A percentile compares a stretch with the other conserved stretches of the same genome.
These are phyloP conservation scores for Aulographum hederae DNA, from an alignment of 2,329 filamentous ascomycete genomes.

Conservation along the genomic window DNA sequence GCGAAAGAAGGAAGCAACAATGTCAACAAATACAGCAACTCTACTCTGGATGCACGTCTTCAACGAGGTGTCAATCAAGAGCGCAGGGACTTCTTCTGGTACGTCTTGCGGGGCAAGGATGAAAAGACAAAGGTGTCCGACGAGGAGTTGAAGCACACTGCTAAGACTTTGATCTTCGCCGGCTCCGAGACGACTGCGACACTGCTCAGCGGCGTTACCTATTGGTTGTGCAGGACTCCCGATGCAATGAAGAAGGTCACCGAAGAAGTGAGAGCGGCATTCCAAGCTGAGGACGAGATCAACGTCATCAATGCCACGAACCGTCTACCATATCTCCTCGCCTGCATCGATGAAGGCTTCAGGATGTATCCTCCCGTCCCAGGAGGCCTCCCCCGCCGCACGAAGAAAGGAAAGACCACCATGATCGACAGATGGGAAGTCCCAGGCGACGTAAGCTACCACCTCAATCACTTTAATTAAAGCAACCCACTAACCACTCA, in stretches of 20 bases:
- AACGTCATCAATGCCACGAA: slow-evolving; percentile 11
- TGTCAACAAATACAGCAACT: too few relatives aligned
- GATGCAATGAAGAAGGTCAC: too few relatives aligned
- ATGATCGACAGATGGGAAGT: slow-evolving; percentile 20
- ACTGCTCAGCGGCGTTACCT: slow-evolving; percentile 3
- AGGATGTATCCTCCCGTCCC: slow-evolving; percentile 24
- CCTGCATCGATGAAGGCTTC: slow-evolving; percentile 22
- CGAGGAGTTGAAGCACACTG: slow-evolving; percentile 16
- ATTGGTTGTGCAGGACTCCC: slow-evolving; percentile 4
- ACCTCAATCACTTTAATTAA: too few relatives aligned
- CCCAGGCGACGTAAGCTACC: slow-evolving; percentile 9
- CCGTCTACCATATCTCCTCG: slow-evolving; percentile 17
- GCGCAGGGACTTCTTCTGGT: too few relatives aligned
- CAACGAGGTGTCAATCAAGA: background rate
- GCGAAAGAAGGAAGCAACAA: too few relatives aligned
- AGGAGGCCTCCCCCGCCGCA: slow-evolving; percentile 14
- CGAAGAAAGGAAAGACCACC: slow-evolving; percentile 16
- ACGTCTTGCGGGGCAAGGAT: too few relatives aligned
- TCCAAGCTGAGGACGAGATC: slow-evolving; percentile 13
- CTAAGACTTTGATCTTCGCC: slow-evolving; percentile 8
- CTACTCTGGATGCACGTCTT: slow-evolving; percentile 8
- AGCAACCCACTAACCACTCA: too few relatives aligned
- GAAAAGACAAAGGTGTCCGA: slow-evolving; percentile 14
- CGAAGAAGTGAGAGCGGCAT: too few relatives aligned
- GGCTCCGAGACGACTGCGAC: slow-evolving; percentile 6